These are phyloP conservation scores for Beta macrorhiza DNA, from an alignment of 179 eudicot species.

Conservation along the genomic window DNA sequence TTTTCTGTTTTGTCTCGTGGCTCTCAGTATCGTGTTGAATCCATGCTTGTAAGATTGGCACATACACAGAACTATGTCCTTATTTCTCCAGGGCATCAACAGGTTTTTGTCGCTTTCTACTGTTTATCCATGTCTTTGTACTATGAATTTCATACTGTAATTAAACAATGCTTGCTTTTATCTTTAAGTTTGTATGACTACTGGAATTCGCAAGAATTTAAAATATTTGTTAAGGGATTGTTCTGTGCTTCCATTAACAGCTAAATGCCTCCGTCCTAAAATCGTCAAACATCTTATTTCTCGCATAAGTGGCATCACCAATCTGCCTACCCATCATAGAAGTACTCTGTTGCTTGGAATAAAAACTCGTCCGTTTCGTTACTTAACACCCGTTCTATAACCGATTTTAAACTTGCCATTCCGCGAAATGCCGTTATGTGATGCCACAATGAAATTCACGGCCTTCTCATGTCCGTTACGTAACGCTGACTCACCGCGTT, in stretches of 20 bases:
- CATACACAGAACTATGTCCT: slow-evolving; percentile 91
- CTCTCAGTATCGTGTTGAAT: slow-evolving; percentile 98
- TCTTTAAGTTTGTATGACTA: slow-evolving; percentile 1
- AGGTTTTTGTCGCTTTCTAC: slow-evolving; percentile 40
- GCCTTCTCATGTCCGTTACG: too few relatives aligned
- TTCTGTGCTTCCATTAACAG: background rate
- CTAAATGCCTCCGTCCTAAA: background rate
- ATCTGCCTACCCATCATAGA: background rate
- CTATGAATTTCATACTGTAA: background rate
- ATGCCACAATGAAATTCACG: too few relatives aligned
- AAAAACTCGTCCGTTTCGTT: too few relatives aligned
- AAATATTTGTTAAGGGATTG: background rate
- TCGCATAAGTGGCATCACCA: background rate
- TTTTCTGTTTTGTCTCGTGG: slow-evolving; percentile 97
- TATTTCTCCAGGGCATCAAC: slow-evolving; percentile 81
- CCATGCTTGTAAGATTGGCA: slow-evolving; percentile 88
- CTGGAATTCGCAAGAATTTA: background rate
- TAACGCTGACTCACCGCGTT: too few relatives aligned
- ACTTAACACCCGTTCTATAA: too few relatives aligned
- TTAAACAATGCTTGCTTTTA: background rate
- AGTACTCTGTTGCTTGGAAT: background rate
- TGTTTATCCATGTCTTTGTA: background rate
- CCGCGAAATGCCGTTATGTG: too few relatives aligned
- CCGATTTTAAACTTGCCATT: too few relatives aligned
- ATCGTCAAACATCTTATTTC: background rate